Conservation (phyloP, 208 protist species). For the Jaenimonas drosophilae region DNA sequence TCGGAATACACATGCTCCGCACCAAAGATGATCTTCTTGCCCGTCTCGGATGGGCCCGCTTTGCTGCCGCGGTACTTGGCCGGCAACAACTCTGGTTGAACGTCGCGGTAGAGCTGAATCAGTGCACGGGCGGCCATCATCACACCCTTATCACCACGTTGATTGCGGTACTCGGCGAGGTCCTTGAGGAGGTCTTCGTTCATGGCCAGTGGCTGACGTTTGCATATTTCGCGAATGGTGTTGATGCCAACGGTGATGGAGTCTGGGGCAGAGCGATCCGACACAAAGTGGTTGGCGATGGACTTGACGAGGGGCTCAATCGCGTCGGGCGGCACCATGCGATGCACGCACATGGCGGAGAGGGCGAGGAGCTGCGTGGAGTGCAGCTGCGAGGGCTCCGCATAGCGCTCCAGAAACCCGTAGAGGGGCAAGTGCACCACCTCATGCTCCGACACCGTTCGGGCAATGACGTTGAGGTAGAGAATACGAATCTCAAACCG, state of each 20-base stretch:
- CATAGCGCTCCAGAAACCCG: constrained; percentile 93
- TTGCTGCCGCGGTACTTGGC: constrained; percentile 85
- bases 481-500: constrained; percentile 93
- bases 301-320: constrained; percentile 88
- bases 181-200: constrained; percentile 90
- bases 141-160: constrained; percentile 93
- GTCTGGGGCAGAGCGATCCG: constrained; percentile 87
- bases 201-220: constrained; percentile 93
- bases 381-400: constrained; percentile 95
- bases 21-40: constrained; percentile 49
- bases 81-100: constrained; percentile 93
- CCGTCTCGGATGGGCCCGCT: constrained; percentile 16
- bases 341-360: constrained; percentile 92
- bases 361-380: constrained; percentile 94
- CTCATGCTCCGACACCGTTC: constrained; percentile 91
- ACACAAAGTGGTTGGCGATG: constrained; percentile 96
- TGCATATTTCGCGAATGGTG: constrained; percentile 94
- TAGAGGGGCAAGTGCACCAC: constrained; percentile 96
- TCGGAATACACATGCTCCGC: constrained; percentile 64
- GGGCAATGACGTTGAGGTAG: constrained; percentile 95
- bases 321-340: constrained; percentile 90
- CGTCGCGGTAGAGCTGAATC: constrained; percentile 92
- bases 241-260: constrained; percentile 95
- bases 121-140: constrained; percentile 93
- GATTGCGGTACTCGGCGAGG: constrained; percentile 89